Conservation (phyloP, 805 yeast species). For the Grigorovia transvaalensis region DNA sequence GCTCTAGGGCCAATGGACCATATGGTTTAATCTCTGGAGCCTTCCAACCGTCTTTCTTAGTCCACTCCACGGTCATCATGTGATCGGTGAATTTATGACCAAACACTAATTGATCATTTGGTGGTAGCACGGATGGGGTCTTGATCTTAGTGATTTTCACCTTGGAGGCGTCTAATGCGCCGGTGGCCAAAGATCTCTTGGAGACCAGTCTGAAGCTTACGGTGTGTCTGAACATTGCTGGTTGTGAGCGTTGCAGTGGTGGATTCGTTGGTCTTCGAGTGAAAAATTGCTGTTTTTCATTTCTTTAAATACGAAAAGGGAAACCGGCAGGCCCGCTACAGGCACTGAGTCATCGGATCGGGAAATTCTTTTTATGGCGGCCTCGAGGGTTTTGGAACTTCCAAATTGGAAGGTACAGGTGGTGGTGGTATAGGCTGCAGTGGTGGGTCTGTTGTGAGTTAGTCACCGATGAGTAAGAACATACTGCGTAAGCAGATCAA, state of each 20-base stretch:
- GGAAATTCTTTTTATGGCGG: too few relatives aligned
- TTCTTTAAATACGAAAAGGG: neutral
- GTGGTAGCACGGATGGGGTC: constrained; percentile 43
- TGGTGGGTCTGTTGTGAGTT: too few relatives aligned
- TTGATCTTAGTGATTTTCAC: constrained; percentile 38
- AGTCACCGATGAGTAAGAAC: neutral
- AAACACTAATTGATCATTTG: constrained; percentile 56
- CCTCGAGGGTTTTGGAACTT: too few relatives aligned
- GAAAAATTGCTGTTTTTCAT: neutral
- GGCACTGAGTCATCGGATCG: neutral
- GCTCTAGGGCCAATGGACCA: constrained; percentile 66
- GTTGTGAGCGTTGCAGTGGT: neutral
- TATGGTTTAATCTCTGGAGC: constrained; percentile 84
- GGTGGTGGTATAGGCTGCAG: too few relatives aligned
- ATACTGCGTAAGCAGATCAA: neutral
- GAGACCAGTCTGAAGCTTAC: neutral
- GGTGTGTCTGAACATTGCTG: neutral
- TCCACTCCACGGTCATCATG: constrained; percentile 84
- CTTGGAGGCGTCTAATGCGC: constrained; percentile 46
- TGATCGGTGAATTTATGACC: constrained; percentile 77
- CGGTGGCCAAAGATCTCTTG: constrained; percentile 7
- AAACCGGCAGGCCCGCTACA: neutral
- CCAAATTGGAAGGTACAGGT: too few relatives aligned
- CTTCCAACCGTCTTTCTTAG: constrained; percentile 68
- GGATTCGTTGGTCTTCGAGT: neutral